These are phyloP conservation scores for Rhipidocladum racemiflorum DNA, from an alignment of 176 grass and related monocot species.

Conservation along the genomic window DNA sequence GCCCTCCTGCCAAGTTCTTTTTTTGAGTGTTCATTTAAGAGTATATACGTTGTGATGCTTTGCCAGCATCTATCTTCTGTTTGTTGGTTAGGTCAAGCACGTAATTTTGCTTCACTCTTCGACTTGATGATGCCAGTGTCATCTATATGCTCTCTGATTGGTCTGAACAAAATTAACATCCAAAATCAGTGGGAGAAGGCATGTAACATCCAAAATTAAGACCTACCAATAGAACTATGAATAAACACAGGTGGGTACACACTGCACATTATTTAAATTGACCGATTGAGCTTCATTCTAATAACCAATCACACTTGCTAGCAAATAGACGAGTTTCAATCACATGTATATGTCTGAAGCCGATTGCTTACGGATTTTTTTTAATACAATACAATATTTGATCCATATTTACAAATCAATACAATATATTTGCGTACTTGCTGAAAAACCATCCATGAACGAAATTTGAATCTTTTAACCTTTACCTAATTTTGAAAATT, in stretches of 20 bases:
- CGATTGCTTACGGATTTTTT: not conserved
- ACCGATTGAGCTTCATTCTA: too few species aligned
- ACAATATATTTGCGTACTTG: too few species aligned
- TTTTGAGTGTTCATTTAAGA: not conserved
- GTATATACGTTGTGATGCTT: not conserved
- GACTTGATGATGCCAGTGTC: not conserved
- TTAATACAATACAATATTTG: too few species aligned
- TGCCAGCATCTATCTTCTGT: not conserved
- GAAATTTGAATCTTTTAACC: too few species aligned
- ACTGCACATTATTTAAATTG: not conserved
- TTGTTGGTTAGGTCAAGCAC: not conserved
- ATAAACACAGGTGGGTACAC: not conserved
- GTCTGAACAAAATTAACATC: not conserved
- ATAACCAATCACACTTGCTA: too few species aligned
- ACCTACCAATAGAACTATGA: not conserved
- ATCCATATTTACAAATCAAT: too few species aligned
- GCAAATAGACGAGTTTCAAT: too few species aligned
- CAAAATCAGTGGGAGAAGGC: not conserved
- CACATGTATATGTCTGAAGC: too few species aligned
- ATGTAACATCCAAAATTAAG: too few species aligned
- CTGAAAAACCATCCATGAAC: too few species aligned
- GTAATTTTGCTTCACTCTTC: not conserved
- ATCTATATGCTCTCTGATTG: not conserved
- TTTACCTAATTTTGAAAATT: too few species aligned
- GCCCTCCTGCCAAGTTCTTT: not conserved